Conservation (phyloP, 495 filamentous ascomycete species). For the Neurospora sp. region DNA sequence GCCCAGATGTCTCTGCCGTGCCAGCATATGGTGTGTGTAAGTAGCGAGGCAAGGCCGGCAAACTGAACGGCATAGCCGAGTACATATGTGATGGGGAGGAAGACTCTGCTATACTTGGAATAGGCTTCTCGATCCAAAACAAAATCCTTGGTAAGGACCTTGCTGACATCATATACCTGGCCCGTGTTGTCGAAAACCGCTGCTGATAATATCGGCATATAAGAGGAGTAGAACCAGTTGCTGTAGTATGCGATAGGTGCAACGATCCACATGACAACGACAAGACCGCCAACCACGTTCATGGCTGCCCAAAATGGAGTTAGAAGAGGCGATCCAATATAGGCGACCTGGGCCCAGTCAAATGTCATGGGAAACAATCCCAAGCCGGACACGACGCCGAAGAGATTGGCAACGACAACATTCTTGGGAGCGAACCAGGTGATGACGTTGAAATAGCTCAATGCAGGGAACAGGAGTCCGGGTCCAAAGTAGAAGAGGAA, state of each 20-base stretch:
- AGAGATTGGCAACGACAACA: conserved; percentile 68
- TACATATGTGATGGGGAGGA: conserved; percentile 74
- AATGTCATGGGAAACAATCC: conserved; percentile 84
- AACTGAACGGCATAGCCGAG: conserved; percentile 74
- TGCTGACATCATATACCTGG: conserved; percentile 62
- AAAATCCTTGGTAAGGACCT: conserved; percentile 62
- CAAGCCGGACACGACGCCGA: conserved; percentile 74
- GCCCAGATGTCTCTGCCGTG: conserved; percentile 65
- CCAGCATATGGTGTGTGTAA: conserved; percentile 65
- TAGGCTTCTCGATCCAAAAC: conserved; percentile 62
- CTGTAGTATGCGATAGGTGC: conserved; percentile 74
- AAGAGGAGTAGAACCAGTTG: conserved; percentile 66
- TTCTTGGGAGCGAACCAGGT: conserved; percentile 84
- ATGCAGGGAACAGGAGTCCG: conserved; percentile 72
- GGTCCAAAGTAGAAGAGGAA: conserved; percentile 78
- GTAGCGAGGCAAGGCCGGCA: conserved; percentile 59
- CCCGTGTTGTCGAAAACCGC: conserved; percentile 77
- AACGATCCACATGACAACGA: conserved; percentile 82
- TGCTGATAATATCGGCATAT: conserved; percentile 69
- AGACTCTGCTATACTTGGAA: conserved; percentile 65
- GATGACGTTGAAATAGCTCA: conserved; percentile 84
- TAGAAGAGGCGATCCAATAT: conserved; percentile 76
- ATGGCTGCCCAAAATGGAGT: conserved; percentile 88
- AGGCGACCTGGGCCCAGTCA: conserved; percentile 89
- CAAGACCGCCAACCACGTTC: conserved; percentile 77